These are phyloP conservation scores for Ulota crispa DNA, from an alignment of 225 moss, liverwort and hornwort species.

Conservation along the genomic window DNA sequence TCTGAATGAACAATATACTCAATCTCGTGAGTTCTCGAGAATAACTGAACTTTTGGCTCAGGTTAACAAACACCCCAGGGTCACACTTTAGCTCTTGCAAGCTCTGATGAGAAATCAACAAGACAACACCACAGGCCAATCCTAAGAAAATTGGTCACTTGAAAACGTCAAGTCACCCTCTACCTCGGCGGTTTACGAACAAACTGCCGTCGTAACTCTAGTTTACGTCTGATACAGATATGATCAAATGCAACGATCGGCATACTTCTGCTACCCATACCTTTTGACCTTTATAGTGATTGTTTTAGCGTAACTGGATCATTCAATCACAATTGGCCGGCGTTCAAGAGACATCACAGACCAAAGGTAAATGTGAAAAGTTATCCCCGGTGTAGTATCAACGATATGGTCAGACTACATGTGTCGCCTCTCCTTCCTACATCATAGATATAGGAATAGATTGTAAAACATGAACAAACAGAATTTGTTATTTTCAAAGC, in stretches of 20 bases:
- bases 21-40: background rate
- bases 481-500: conserved; percentile 33
- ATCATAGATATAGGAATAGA: conserved; percentile 58
- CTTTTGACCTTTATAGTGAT: conserved; percentile 16
- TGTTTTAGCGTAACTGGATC: conserved; percentile 25
- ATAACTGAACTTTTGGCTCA: conserved; percentile 5
- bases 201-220: conserved; percentile 6
- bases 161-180: conserved; percentile 21
- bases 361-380: conserved; percentile 54
- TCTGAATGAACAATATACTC: background rate
- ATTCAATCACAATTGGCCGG: conserved; percentile 43
- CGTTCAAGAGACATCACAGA: conserved; percentile 53
- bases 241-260: conserved; percentile 23
- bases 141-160: background rate
- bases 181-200: conserved; percentile 22
- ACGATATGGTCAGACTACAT: conserved; percentile 58
- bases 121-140: background rate
- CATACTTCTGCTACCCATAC: conserved; percentile 22
- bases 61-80: conserved; percentile 4
- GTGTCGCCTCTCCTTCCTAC: conserved; percentile 61
- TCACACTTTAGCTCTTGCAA: conserved; percentile 21
- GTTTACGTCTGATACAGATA: conserved; percentile 8
- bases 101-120: conserved; percentile 10
- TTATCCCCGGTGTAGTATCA: conserved; percentile 56
- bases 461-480: conserved; percentile 50